Base-by-base conservation (phyloP, 345 rosid species). In the Gossypium rotundifolium region DNA sequence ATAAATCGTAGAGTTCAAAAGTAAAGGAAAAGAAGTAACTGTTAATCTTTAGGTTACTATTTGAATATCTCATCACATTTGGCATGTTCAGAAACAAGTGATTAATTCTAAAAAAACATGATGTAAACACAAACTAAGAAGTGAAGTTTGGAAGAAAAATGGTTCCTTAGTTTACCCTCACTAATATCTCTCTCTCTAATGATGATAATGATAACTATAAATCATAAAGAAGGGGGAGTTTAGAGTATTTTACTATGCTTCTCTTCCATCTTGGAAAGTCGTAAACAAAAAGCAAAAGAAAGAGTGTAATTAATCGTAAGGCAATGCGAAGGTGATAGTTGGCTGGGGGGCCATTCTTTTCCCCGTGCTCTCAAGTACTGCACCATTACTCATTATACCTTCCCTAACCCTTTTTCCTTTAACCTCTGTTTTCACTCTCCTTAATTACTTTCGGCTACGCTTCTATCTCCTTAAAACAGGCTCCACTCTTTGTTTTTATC, bases 281-380 rank as follows among this genome's bases (percentile, higher is more conserved):
- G 75, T 70, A 38, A 74, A 42, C 13, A 42, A 77, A 76, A 76
- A 71, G 64, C 33, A 75, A 40, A 45, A 45, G 49, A 45, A 45
- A 76, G 58, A 5, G 40, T 33, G 40, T 33, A 33, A 33, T 33
- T 78, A 82, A 75, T 73, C 68, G 58, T 72, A 73, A 76, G 69
- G 75, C 82, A 76, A 81, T 17, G 55, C 60, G 20, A 18, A 9
- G 68, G 17, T 65, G 65, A 27, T 49, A 51, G 58, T 18, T 69
- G 65, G 83, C 57, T 74, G 80, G 59, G 76, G 80, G 79, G 62
- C 80, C 79, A 54, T 48, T 4, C 45, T 62, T 63, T n/a, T 44
- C 60, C 65, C 65, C 79, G 0, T 53, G 80, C 83, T 83, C 79
- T 83, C 85, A 73, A 82, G 79, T 82, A 80, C 22, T 17, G 2